Evolutionary conservation across 192 early-diverging fungal species (phyloP).

Genomic region (Coemansia sp.): DNA sequence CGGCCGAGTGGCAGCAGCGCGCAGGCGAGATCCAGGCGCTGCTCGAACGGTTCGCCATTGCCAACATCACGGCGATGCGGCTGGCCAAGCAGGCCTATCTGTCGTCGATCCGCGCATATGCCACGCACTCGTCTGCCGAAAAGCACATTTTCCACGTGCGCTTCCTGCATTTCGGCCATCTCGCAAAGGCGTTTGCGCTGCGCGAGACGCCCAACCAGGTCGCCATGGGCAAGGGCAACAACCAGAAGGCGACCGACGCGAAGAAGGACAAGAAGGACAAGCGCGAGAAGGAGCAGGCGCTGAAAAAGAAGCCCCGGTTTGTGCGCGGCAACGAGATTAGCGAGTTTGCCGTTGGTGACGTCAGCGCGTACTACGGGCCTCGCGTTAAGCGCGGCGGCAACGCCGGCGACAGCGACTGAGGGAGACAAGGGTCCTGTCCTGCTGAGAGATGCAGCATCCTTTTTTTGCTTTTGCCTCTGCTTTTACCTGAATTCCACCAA

Average conservation of each 20-base stretch:
- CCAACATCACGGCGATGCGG: constrained; percentile 22
- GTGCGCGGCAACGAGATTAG: constrained; percentile 53
- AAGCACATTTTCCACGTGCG: constrained; percentile 93
- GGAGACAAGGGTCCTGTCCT: too few species aligned
- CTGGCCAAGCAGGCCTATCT: constrained; percentile 79
- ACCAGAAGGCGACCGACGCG: constrained; percentile 33
- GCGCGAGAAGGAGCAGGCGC: constrained; percentile 37
- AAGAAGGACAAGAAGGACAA: constrained; percentile 42
- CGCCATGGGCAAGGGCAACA: constrained; percentile 51
- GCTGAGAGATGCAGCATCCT: too few species aligned
- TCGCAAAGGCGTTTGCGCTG: constrained; percentile 95
- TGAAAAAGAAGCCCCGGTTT: constrained; percentile 44
- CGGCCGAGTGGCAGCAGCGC: constrained; percentile 42
- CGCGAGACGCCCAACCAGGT: constrained; percentile 83
- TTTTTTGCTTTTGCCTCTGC: too few species aligned
- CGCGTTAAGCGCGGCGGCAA: constrained; percentile 27
- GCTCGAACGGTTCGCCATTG: constrained; percentile 44
- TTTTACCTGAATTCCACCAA: too few species aligned
- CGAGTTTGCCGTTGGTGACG: constrained; percentile 53
- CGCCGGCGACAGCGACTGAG: constrained; percentile 6
- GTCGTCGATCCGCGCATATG: constrained; percentile 90
- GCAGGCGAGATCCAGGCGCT: constrained; percentile 46
- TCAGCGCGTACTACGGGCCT: constrained; percentile 48
- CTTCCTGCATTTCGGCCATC: constrained; percentile 92
- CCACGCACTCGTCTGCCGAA: constrained; percentile 82